Evolutionary conservation across 2,329 filamentous ascomycete species (phyloP).

Genomic region (Ampelomyces quisqualis): DNA sequence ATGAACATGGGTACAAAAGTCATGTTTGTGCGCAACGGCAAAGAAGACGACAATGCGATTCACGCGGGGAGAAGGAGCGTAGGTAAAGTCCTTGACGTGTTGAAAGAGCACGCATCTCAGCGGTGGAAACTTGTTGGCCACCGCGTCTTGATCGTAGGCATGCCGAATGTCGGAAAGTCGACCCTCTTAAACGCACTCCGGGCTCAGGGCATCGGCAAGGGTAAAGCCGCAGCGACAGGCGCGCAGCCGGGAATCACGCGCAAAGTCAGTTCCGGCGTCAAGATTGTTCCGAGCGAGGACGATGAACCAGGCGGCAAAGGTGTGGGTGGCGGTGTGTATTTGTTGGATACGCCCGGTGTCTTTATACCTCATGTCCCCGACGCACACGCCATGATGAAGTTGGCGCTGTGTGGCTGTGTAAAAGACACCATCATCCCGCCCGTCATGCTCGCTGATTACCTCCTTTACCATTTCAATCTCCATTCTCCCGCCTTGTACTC

Average conservation of each 20-base stretch:
- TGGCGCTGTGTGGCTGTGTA: slow-evolving; percentile 87
- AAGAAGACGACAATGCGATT: slow-evolving; percentile 30
- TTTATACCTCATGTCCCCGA: slow-evolving; percentile 90
- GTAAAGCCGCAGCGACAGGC: slow-evolving; percentile 79
- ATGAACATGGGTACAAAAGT: slow-evolving; percentile 46
- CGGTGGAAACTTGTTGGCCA: slow-evolving; percentile 72
- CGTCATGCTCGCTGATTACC: slow-evolving; percentile 81
- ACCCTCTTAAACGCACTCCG: slow-evolving; percentile 88
- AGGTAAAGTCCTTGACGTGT: slow-evolving; percentile 49
- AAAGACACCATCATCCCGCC: slow-evolving; percentile 82
- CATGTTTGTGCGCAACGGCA: slow-evolving; percentile 53
- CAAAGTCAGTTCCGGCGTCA: slow-evolving; percentile 79
- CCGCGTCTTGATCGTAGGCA: slow-evolving; percentile 84
- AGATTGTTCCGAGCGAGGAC: slow-evolving; percentile 63
- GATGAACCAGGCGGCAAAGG: slow-evolving; percentile 42
- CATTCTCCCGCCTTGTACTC: slow-evolving; percentile 63
- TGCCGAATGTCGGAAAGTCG: slow-evolving; percentile 97
- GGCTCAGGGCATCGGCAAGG: slow-evolving; percentile 62
- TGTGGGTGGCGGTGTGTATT: slow-evolving; percentile 65
- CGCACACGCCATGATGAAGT: slow-evolving; percentile 86
- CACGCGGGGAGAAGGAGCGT: slow-evolving; percentile 22
- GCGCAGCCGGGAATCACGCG: slow-evolving; percentile 87
- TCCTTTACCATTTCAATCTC: slow-evolving; percentile 80
- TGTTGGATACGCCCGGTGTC: slow-evolving; percentile 91
- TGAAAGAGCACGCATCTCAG: slow-evolving; percentile 53